Percentiles rank a stretch among this genome's conserved stretches.
phyloP scores from a whole-genome alignment of 768 basidiomycete genomes.

The Rhizopogon vinicolor region DNA sequence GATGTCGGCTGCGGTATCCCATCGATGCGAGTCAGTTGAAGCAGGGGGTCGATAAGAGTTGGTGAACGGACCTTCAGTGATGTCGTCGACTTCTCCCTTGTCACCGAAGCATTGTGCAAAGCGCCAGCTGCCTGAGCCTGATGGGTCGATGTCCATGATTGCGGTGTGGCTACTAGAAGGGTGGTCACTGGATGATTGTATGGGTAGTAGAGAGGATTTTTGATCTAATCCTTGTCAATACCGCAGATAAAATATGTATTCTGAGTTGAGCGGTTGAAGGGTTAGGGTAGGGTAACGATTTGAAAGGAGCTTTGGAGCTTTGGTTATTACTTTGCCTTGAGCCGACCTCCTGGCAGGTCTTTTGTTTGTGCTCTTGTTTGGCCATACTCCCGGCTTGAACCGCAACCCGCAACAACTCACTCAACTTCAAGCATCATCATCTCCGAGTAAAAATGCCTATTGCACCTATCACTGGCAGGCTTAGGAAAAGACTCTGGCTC shows the following conservation, averaged over 20 bases:
- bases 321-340: constrained; percentile 1
- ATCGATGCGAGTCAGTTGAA: constrained; percentile 9
- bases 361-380: constrained; percentile 30
- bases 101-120: constrained; percentile 99
- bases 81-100: constrained; percentile 99
- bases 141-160: constrained; percentile 80
- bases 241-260: not conserved
- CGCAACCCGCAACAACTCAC: constrained; percentile 11
- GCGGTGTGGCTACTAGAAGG: constrained; percentile 21
- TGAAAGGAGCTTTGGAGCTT: no score
- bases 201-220: not conserved
- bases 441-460: constrained; percentile 58
- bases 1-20: constrained; percentile 78
- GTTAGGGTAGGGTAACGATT: not conserved
- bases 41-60: constrained; percentile 16
- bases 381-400: constrained; percentile 23
- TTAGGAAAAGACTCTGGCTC: constrained; percentile 89
- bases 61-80: constrained; percentile 82
- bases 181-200: not conserved
- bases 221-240: constrained; percentile 4
- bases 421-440: constrained; percentile 9
- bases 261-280: not conserved
- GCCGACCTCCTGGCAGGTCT: constrained; percentile 3
- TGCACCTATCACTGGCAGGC: constrained; percentile 89
- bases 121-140: constrained; percentile 87